These are phyloP conservation scores for Gracilariopsis chorda DNA, from an alignment of 23 red algal species.

Conservation along the genomic window DNA sequence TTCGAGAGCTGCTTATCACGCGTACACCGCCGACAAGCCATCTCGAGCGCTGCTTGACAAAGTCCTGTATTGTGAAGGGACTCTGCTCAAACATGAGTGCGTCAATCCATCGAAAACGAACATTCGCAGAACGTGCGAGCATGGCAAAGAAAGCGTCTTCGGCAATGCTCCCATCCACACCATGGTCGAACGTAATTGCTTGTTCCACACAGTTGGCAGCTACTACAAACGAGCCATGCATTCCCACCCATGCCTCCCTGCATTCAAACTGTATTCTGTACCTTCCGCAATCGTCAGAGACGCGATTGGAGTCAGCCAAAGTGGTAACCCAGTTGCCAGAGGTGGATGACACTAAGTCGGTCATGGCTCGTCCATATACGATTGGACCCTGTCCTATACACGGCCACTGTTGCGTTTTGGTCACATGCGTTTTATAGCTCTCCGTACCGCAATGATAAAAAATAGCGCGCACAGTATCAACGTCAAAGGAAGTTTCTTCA, in stretches of 20 bases:
- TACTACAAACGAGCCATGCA: constrained; percentile 81
- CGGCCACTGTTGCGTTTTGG: constrained; percentile 36
- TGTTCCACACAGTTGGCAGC: constrained; percentile 53
- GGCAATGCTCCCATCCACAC: constrained; percentile 62
- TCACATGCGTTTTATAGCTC: constrained; percentile 19
- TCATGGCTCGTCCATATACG: constrained; percentile 47
- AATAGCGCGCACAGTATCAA: constrained; percentile 42
- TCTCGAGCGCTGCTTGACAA: constrained; percentile 71
- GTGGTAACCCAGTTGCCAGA: constrained; percentile 67
- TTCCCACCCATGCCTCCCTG: constrained; percentile 74
- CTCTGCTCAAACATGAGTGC: constrained; percentile 76
- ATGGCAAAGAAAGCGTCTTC: constrained; percentile 78
- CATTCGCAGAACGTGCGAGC: constrained; percentile 35
- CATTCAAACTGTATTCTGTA: constrained; percentile 60
- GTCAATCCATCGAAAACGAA: constrained; percentile 71
- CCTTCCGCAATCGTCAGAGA: constrained; percentile 65
- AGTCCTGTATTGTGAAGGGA: constrained; percentile 65
- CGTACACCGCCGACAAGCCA: constrained; percentile 63
- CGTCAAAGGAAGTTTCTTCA: constrained; percentile 75
- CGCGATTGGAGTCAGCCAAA: constrained; percentile 66
- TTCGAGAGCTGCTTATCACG: constrained; percentile 21
- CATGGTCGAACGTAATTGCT: constrained; percentile 67
- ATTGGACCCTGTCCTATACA: constrained; percentile 76
- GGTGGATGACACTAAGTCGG: background rate
- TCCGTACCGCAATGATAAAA: constrained; percentile 45